Evolutionary conservation across 2,329 filamentous ascomycete genomes (phyloP).

Genomic region (Capronia epimyces): DNA sequence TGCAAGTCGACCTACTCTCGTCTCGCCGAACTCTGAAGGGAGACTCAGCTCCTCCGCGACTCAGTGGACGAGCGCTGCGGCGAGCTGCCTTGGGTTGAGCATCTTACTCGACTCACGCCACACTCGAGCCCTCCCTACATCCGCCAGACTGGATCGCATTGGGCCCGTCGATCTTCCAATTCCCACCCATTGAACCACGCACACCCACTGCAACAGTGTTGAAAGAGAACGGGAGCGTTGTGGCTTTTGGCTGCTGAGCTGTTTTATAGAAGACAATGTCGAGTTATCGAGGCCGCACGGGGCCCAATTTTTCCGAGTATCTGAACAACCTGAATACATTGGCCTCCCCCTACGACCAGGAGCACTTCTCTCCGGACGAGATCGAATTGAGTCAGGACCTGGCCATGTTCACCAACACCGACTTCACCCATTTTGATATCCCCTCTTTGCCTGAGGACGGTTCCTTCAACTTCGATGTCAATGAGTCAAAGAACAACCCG

Average conservation of each 20-base stretch:
- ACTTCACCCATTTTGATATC: slow-evolving; percentile 72
- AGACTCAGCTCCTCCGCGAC: not conserved
- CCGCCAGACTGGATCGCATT: not conserved
- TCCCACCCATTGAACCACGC: not conserved
- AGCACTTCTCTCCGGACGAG: slow-evolving; percentile 52
- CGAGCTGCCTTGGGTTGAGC: not conserved
- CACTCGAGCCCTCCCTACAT: not conserved
- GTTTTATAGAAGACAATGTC: slow-evolving; percentile 51
- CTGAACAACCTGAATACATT: slow-evolving; percentile 76
- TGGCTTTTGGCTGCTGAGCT: not conserved
- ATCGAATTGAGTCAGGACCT: slow-evolving; percentile 66
- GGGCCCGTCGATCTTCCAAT: not conserved
- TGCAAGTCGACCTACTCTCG: not conserved
- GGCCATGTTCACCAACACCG: slow-evolving; percentile 73
- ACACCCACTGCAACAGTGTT: not conserved
- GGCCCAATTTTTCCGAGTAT: slow-evolving; percentile 82
- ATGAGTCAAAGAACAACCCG: slow-evolving; percentile 20
- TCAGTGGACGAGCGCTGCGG: not conserved
- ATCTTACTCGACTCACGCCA: not conserved
- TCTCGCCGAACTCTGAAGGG: not conserved
- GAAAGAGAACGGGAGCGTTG: not conserved
- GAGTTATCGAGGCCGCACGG: slow-evolving; percentile 68
- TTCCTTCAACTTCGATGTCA: slow-evolving; percentile 27
- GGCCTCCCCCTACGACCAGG: slow-evolving; percentile 59
- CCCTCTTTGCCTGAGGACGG: slow-evolving; percentile 28